A percentile compares a stretch with the other conserved stretches of the same genome.
phyloP scores from a whole-genome alignment of 2,329 filamentous ascomycete species.

The Colletotrichum musae region DNA sequence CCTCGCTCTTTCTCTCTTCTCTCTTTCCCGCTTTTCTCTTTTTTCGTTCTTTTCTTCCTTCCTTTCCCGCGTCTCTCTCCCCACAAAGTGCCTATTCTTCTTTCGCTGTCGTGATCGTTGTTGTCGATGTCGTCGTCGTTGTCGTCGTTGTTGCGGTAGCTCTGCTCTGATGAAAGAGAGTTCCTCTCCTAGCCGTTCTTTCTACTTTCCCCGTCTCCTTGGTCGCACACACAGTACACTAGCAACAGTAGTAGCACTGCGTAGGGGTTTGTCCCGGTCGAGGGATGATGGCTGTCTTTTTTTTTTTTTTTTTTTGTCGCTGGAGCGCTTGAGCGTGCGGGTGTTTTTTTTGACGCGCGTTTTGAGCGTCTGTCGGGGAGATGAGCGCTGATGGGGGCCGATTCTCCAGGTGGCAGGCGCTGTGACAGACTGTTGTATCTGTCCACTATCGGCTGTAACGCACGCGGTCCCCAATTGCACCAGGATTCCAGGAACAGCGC shows the following conservation, averaged over 20 bases:
- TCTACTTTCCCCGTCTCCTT: conserved; percentile 4
- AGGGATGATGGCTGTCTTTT: conserved; percentile 40
- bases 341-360: conserved; percentile 58
- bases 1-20: conserved; percentile 5
- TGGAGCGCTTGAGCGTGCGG: conserved; percentile 53
- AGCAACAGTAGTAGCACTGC: not conserved
- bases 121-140: too few relatives aligned
- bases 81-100: too few relatives aligned
- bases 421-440: not conserved
- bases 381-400: conserved; percentile 40
- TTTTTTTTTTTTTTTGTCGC: conserved; percentile 22
- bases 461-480: conserved; percentile 23
- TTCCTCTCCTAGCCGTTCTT: conserved; percentile 1
- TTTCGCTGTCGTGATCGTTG: too few relatives aligned
- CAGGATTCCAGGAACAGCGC: too few relatives aligned
- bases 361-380: conserved; percentile 58
- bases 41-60: too few relatives aligned
- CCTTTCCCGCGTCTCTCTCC: too few relatives aligned
- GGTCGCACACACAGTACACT: too few relatives aligned
- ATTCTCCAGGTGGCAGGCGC: conserved; percentile 17
- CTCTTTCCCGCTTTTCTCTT: not conserved
- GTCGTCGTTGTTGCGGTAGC: too few relatives aligned
- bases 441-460: conserved; percentile 9
- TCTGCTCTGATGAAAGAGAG: not conserved
- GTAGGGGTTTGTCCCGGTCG: conserved; percentile 34